A percentile compares a stretch with the other conserved stretches of the same genome.
Evolutionary conservation across 768 basidiomycete genomes (phyloP).

Genomic region (Termitomyces sp.): DNA sequence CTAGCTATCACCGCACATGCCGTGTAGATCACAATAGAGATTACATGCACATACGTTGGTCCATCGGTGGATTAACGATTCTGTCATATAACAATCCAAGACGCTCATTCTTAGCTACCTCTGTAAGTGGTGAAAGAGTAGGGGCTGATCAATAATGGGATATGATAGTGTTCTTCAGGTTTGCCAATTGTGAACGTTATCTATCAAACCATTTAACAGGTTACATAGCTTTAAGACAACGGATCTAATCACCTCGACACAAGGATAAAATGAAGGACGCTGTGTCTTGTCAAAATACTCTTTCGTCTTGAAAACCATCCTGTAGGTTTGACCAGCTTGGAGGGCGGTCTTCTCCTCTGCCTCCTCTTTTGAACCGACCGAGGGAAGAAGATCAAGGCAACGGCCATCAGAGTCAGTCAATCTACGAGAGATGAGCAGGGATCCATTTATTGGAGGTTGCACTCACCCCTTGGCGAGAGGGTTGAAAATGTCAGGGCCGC

Average conservation of each 20-base stretch:
- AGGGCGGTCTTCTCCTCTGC: constrained; percentile 39
- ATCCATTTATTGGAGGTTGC: neutral
- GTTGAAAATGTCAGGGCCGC: constrained; percentile 39
- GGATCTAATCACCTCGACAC: constrained; percentile 59
- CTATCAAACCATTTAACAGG: constrained; percentile 29
- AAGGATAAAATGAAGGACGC: constrained; percentile 79
- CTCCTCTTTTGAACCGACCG: constrained; percentile 38
- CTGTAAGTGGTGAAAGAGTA: constrained; percentile 90
- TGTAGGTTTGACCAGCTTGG: constrained; percentile 60
- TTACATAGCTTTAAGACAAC: neutral
- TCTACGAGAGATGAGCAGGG: constrained; percentile 31
- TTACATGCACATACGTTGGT: constrained; percentile 17
- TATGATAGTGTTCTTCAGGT: constrained; percentile 81
- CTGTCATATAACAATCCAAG: constrained; percentile 3
- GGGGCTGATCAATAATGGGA: constrained; percentile 88
- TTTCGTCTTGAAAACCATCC: constrained; percentile 79
- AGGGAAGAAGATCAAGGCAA: constrained; percentile 69
- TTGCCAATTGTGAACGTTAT: constrained; percentile 72
- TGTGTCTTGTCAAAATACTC: constrained; percentile 68
- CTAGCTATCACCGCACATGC: constrained; percentile 15
- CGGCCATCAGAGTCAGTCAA: constrained; percentile 79
- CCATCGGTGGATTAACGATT: constrained; percentile 11
- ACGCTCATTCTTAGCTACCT: constrained; percentile 55
- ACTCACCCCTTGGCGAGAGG: constrained; percentile 59
- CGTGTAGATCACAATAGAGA: constrained; percentile 30